phyloP scores from a whole-genome alignment of 176 grass and related monocot genomes.

The Eleusine coracana region DNA sequence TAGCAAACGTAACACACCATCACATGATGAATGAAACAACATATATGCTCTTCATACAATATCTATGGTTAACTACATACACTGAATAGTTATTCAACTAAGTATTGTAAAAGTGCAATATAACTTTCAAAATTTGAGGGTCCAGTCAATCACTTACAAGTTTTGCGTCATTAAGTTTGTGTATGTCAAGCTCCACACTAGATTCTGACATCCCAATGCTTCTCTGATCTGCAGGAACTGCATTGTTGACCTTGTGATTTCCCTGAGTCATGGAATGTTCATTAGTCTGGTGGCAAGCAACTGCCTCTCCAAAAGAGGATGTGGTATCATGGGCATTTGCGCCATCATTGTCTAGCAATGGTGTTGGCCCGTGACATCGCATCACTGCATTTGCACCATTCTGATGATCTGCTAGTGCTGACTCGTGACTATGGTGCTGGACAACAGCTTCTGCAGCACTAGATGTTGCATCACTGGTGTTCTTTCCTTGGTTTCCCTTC shows the following conservation, averaged over 20 bases:
- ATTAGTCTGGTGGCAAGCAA: slow-evolving; percentile 39
- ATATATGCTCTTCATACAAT: too few relatives aligned
- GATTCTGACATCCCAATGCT: slow-evolving; percentile 60
- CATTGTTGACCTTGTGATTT: slow-evolving; percentile 45
- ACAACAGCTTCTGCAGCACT: slow-evolving; percentile 51
- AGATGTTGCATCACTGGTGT: slow-evolving; percentile 41
- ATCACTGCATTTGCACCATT: slow-evolving; percentile 37
- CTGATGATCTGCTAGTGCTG: slow-evolving; percentile 34
- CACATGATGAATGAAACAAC: too few relatives aligned
- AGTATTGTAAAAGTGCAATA: slow-evolving; percentile 1
- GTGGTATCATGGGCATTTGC: slow-evolving; percentile 19
- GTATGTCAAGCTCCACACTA: slow-evolving; percentile 58
- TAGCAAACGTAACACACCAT: too few relatives aligned
- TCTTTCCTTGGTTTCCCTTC: slow-evolving; percentile 83
- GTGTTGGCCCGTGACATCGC: slow-evolving; percentile 21
- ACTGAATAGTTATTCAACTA: background rate
- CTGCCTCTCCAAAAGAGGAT: slow-evolving; percentile 41
- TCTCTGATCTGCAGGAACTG: slow-evolving; percentile 46
- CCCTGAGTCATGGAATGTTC: slow-evolving; percentile 40
- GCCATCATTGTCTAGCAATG: slow-evolving; percentile 19
- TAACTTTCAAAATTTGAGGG: background rate
- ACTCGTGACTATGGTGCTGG: slow-evolving; percentile 31
- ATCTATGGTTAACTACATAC: background rate
- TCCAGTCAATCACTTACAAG: slow-evolving; percentile 62
- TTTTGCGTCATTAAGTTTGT: slow-evolving; percentile 52